Conservation (phyloP, 257 asterid species). For the Leonotis leonurus region DNA sequence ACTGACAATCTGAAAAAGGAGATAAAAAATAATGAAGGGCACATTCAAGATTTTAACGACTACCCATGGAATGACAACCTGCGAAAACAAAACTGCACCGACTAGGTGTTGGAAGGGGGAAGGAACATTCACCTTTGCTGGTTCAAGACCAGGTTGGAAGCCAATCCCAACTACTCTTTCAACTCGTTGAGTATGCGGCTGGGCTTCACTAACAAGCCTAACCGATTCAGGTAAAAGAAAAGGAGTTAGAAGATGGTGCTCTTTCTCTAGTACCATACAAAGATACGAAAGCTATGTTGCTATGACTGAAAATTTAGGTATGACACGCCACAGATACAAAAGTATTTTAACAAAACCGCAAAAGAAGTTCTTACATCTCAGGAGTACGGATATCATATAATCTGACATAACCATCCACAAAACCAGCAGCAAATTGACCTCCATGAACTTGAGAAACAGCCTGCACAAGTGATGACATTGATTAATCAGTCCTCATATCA, state of each 20-base stretch:
- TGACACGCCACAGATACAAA: background rate
- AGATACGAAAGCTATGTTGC: background rate
- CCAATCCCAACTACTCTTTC: constrained; percentile 84
- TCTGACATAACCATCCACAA: constrained; percentile 73
- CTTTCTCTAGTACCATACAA: background rate
- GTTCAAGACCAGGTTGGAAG: constrained; percentile 93
- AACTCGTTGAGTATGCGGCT: constrained; percentile 61
- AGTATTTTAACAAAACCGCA: background rate
- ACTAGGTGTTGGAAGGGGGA: background rate
- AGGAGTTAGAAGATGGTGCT: background rate
- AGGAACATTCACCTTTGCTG: constrained; percentile 53
- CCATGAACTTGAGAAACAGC: constrained; percentile 90
- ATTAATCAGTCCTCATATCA: background rate
- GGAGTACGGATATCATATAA: constrained; percentile 75
- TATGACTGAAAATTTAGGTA: background rate
- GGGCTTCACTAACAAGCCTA: constrained; percentile 68
- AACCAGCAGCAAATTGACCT: constrained; percentile 91
- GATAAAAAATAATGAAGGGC: constrained; percentile 10
- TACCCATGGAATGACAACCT: too few relatives aligned
- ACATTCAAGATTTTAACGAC: background rate
- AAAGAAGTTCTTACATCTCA: constrained; percentile 56
- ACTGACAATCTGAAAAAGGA: constrained; percentile 59
- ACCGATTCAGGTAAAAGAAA: background rate
- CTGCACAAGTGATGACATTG: constrained; percentile 28
- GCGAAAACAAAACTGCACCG: background rate